Base-by-base conservation (phyloP, 108 stramenopile species). In the Pseudonitzschia delicatissima region DNA sequence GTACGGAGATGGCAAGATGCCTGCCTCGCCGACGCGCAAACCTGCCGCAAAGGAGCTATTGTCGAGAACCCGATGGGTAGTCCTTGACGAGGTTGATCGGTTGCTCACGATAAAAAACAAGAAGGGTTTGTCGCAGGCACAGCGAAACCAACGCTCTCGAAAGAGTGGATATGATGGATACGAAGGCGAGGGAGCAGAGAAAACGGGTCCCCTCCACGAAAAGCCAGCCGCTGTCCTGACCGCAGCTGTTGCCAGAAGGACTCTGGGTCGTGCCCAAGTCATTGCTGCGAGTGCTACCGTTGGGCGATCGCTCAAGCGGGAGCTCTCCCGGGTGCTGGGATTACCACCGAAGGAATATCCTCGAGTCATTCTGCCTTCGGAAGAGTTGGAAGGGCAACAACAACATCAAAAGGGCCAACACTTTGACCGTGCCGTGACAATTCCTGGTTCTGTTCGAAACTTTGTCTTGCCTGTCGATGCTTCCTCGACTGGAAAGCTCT, bases 261-360 rank as follows among this genome's bases (percentile, higher is more conserved):
- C 89, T 1, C 62, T 87, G 42, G 91, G 92, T 18, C 67, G 74
- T 31, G 81, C 69, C 0, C 92, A 96, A 76, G 74, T 96, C 27
- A 80, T 96, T 25, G 92, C 89, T 9, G 94, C 90, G 11, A 95
- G 93, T 69, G 96, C 97, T 5, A 98, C 97, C 0, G 94, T 98
- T 32, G 97, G 97, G 18, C 74, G 97, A 31, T 85, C 91, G 7
- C 78, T 98, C 31, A 84, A 85, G 64, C 82, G 97, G 34, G 96
- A 96, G 59, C 52, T 98, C 23, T 71, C 88, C 7, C 83, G 93
- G 36, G 87, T 96, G 15, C 64, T 97, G 62, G 92, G 92, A 28
- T 68, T 95, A 42, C 64, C 84, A 23, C 85, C 87, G 48, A 76
- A 87, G 37, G 84, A 94, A 74, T 86, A 85, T 60, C 93, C 93